phyloP scores from a whole-genome alignment of 306 rosid genomes.

The Ceratonia siliqua region DNA sequence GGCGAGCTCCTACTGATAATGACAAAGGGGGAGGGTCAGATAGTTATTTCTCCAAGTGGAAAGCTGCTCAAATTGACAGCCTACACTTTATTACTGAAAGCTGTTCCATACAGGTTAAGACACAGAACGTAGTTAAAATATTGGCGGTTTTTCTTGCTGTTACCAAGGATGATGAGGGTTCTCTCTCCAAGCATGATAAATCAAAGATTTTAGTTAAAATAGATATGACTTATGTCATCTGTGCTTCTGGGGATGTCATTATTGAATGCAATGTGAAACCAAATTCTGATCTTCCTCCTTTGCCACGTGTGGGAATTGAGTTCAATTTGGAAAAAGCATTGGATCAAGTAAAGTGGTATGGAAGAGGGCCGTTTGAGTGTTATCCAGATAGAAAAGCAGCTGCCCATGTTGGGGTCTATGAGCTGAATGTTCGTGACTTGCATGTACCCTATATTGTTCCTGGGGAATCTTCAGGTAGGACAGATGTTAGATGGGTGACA shows the following conservation, averaged over 20 bases:
- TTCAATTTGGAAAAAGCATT: slow-evolving; percentile 70
- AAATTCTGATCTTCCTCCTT: slow-evolving; percentile 73
- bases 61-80: slow-evolving; percentile 65
- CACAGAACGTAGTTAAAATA: slow-evolving; percentile 48
- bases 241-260: slow-evolving; percentile 79
- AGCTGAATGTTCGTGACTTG: slow-evolving; percentile 65
- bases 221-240: slow-evolving; percentile 60
- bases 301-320: slow-evolving; percentile 89
- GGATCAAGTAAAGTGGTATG: slow-evolving; percentile 75
- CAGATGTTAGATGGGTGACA: slow-evolving; percentile 93
- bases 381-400: slow-evolving; percentile 92
- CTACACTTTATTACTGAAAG: slow-evolving; percentile 64
- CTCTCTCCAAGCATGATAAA: slow-evolving; percentile 34
- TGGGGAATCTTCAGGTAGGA: slow-evolving; percentile 82
- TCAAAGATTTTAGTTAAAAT: slow-evolving; percentile 49
- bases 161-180: slow-evolving; percentile 40
- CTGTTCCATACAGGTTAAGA: slow-evolving; percentile 48
- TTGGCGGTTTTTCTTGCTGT: slow-evolving; percentile 58
- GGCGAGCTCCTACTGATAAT: slow-evolving; percentile 92
- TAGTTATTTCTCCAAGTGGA: slow-evolving; percentile 81
- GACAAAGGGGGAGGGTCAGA: slow-evolving; percentile 76
- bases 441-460: slow-evolving; percentile 95
- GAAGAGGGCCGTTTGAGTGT: slow-evolving; percentile 95
- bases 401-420: slow-evolving; percentile 76
- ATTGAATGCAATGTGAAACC: slow-evolving; percentile 69